These are phyloP conservation scores for Lipomyces sp. DNA, from an alignment of 805 yeast genomes.

Conservation along the genomic window DNA sequence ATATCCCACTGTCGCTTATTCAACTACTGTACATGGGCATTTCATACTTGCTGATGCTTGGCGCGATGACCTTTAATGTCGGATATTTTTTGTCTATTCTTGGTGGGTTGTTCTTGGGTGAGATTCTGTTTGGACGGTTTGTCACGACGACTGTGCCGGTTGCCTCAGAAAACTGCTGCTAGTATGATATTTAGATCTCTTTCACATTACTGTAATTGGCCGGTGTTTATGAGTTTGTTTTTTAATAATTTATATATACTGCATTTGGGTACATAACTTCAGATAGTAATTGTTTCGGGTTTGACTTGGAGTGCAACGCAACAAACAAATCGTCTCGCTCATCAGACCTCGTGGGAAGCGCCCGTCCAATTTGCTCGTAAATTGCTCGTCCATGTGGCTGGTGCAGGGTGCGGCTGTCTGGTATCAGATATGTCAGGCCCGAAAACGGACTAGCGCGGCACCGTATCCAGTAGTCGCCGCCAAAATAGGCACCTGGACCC, in stretches of 20 bases:
- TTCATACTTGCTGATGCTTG: conserved; percentile 33
- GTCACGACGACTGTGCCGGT: conserved; percentile 15
- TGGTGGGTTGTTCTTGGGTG: conserved; percentile 34
- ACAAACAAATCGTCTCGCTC: background rate
- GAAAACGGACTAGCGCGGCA: no score
- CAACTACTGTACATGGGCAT: conserved; percentile 26
- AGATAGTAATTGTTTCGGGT: background rate
- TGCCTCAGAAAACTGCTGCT: conserved; percentile 1
- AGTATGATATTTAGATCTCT: background rate
- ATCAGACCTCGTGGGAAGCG: no score
- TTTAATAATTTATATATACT: background rate
- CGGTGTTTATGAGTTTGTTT: background rate
- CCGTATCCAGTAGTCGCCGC: no score
- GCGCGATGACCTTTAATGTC: conserved; percentile 35
- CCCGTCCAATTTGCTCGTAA: no score
- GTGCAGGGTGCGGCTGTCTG: no score
- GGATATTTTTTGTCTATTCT: conserved; percentile 35
- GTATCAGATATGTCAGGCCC: no score
- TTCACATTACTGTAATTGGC: background rate
- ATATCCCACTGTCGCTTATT: conserved; percentile 28
- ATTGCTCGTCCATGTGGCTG: no score
- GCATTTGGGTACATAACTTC: background rate
- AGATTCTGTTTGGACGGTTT: conserved; percentile 33
- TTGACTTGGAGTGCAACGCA: background rate
- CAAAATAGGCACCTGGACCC: no score